Evolutionary conservation across 2,329 filamentous ascomycete genomes (phyloP), one percentile per base, ranked within the genome.

Genomic region (Canariomyces notabilis): DNA sequence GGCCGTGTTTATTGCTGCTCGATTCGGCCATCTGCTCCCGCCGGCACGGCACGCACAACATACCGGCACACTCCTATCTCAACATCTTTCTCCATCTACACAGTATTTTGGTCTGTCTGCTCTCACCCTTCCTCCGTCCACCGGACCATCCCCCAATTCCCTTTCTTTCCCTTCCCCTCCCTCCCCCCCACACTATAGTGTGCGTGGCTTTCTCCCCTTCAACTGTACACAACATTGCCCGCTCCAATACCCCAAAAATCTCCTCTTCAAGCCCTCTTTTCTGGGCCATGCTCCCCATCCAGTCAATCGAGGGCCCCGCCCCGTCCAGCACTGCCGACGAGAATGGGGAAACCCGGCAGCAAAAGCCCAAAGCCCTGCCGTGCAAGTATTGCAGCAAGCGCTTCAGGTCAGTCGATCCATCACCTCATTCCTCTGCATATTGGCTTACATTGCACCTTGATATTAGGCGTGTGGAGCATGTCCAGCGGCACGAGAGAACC

Each of bases 301-400:
- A 74, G 58, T 71, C 75, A 53, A 70, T 77, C 61, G 75, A 79
- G 61, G 70, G 67, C 36, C 63, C 69, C 50, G 59, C 61, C 48
- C 60, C 64, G 40, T 60, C 65, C 51, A 61, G 56, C 48, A 61
- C 56, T 61, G 57, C 62, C 58, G 70, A 73, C 35, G 75, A 77
- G 54, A 69, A 67, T 52, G 69, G 67, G 46, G 76, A 80, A 56
- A 65, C 64, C 58, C 73, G 74, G 57, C 73, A 76, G 54, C 75
- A 77, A 61, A 80, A 81, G 57, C 77, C 78, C 55, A 80, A 81
- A 65, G 77, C 75, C 40, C 63, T 81, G 50, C 78, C 77, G 46
- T 82, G 79, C 70, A 77, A 77, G 59, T 81, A 79, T 59, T 82
- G 79, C 64, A 77, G 72, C 64, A 81, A 81, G 59, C 71, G 73